Evolutionary conservation across 805 yeast genomes (phyloP).

Genomic region (Schizosaccharomyces octosporus): DNA sequence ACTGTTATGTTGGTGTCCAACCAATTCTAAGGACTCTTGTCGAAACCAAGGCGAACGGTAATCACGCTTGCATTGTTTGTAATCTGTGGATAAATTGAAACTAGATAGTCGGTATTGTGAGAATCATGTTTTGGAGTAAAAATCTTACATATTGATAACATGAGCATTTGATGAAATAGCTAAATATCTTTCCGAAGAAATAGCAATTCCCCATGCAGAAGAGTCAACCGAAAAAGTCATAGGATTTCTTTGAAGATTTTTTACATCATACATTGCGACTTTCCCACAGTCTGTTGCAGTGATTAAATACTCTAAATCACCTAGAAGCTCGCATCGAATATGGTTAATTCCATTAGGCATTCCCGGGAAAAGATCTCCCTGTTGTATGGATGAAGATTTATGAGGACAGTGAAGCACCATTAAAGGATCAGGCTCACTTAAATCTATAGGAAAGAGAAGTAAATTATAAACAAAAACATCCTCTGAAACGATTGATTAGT

Average conservation of each 20-base stretch:
- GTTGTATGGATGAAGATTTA: background rate
- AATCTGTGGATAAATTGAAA: background rate
- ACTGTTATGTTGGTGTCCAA: background rate
- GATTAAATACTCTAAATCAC: background rate
- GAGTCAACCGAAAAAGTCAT: background rate
- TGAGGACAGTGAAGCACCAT: background rate
- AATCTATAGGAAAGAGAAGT: background rate
- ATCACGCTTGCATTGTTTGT: background rate
- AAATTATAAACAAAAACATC: background rate
- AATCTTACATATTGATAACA: background rate
- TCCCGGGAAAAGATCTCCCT: background rate
- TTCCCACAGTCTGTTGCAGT: background rate
- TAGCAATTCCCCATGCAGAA: background rate
- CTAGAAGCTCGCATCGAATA: background rate
- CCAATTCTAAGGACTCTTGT: background rate
- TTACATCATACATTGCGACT: background rate
- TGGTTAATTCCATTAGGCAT: background rate
- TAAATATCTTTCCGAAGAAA: background rate
- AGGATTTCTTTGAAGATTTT: background rate
- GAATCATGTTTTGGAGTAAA: background rate
- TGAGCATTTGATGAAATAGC: background rate
- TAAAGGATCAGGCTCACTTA: background rate
- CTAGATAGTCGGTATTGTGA: background rate
- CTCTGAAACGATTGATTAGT: background rate
- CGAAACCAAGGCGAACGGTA: background rate